Base-by-base conservation (phyloP, 2,329 filamentous ascomycete species). In the Claviceps monticola region DNA sequence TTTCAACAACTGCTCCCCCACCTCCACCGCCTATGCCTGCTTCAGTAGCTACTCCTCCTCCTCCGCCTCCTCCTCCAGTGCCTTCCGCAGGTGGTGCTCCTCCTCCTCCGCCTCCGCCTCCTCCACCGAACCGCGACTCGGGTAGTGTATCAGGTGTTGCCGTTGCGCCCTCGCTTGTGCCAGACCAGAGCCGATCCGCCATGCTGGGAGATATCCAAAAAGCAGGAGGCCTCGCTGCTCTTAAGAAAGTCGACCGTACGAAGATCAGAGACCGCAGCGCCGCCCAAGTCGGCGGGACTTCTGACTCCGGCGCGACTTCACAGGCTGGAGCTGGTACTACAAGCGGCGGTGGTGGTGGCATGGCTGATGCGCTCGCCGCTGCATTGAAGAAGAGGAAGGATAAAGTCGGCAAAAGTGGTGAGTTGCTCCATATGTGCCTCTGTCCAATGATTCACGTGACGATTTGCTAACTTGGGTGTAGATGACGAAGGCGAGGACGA, bases 391-490 rank as follows among this genome's bases (percentile, higher is more conserved):
- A 87, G 71, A 78, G 91, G 67, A 96, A 96, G 74, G 82, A 88
- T 68, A 95, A 95, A 75, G 91, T 96, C 65, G 88, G 87, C 70
- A 84, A 87, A 66, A 95, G 88, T 75, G 91, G 91, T 96, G 80
- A 81, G 87, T 84, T 42, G 13, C 7, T 14, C 7, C 8, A 48
- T 49, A 49, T 17, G 39, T 9, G 43, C 23, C 14, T 17, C 17
- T 46, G 8, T 17, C n/a, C 14, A 1, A 8, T 42, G 17, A 44
- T 16, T 5, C 6, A 43, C 17, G 6, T 13, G 9, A 7, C 29
- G 14, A 4, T 36, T 52, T 52, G 39, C 56, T 54, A 52, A 61
- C 55, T 38, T 16, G 4, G 4, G 56, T 37, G 41, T 58, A 89
- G 86, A 90, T 71, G 85, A 89, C 59, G 85, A 89, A 66, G 74